These are phyloP conservation scores for Colletotrichum kahawae DNA, from an alignment of 2,329 filamentous ascomycete species.

Conservation along the genomic window DNA sequence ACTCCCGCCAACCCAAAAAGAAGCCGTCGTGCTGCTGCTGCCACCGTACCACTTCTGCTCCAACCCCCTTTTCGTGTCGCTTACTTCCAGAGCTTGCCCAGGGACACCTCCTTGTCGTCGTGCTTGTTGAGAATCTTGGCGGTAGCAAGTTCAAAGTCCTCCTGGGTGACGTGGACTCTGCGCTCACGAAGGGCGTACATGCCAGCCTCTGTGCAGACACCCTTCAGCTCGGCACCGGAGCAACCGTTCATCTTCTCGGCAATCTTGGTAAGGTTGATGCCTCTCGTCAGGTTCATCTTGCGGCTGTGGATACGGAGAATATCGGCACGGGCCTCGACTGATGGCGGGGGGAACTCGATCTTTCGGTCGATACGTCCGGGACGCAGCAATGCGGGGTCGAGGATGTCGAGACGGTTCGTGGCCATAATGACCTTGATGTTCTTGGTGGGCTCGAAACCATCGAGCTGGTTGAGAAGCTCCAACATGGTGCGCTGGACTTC, in stretches of 20 bases:
- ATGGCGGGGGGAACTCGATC: constrained; percentile 98
- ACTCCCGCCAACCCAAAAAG: constrained; percentile 19
- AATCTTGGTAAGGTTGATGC: constrained; percentile 97
- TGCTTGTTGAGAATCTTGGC: constrained; percentile 99
- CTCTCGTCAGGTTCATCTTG: constrained; percentile 97
- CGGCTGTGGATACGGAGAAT: constrained; percentile 97
- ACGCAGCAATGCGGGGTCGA: constrained; percentile 91
- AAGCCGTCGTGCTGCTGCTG: constrained; percentile 15
- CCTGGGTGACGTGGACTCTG: constrained; percentile 96
- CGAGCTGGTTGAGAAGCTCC: constrained; percentile 96
- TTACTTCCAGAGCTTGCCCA: constrained; percentile 78
- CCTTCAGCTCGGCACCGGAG: constrained; percentile 96
- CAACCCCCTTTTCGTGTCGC: background rate
- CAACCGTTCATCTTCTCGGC: constrained; percentile 99
- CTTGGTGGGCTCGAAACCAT: constrained; percentile 98
- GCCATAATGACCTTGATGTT: constrained; percentile 99
- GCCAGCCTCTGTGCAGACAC: constrained; percentile 96
- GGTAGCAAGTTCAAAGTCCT: constrained; percentile 97
- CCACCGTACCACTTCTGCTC: background rate
- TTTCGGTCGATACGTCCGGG: constrained; percentile 98
- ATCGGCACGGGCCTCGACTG: constrained; percentile 93
- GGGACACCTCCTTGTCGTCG: constrained; percentile 94
- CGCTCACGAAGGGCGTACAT: constrained; percentile 98
- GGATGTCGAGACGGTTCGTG: constrained; percentile 95
- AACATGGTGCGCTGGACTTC: constrained; percentile 99